Conservation (phyloP, 2,329 filamentous ascomycete species). For the Aspergillus versicolor region DNA sequence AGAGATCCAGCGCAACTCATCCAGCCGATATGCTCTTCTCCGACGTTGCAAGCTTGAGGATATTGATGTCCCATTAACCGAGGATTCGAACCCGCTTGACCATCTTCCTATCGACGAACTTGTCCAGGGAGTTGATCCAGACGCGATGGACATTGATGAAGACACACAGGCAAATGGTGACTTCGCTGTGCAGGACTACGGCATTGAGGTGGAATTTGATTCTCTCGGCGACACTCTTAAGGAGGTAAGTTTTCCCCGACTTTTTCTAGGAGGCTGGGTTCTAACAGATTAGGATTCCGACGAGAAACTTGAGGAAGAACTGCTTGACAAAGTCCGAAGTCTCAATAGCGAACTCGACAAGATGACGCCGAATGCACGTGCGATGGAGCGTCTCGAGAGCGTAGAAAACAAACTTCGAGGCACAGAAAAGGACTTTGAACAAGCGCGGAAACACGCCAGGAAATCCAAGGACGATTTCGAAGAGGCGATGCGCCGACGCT, state of each 20-base stretch:
- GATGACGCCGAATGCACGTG: conserved; percentile 94
- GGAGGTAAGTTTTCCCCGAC: conserved; percentile 54
- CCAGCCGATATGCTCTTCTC: conserved; percentile 78
- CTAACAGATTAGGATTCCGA: conserved; percentile 59
- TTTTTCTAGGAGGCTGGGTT: not conserved
- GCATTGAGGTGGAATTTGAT: conserved; percentile 85
- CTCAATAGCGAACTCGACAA: conserved; percentile 83
- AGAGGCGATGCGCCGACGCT: conserved; percentile 75
- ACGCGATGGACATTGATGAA: conserved; percentile 91
- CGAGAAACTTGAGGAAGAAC: conserved; percentile 68
- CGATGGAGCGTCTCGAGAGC: conserved; percentile 83
- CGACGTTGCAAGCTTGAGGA: conserved; percentile 92
- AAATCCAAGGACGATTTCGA: conserved; percentile 81
- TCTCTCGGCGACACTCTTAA: conserved; percentile 79
- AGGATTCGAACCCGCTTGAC: conserved; percentile 71
- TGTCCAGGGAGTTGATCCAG: conserved; percentile 68
- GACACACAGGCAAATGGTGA: conserved; percentile 49
- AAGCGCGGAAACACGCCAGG: conserved; percentile 72
- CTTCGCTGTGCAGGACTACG: conserved; percentile 78
- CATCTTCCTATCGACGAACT: conserved; percentile 85
- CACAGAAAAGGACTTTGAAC: conserved; percentile 86
- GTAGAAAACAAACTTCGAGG: conserved; percentile 79
- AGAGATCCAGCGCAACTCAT: conserved; percentile 80
- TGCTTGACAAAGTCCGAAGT: conserved; percentile 74
- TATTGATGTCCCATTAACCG: conserved; percentile 75